Conservation (phyloP, 2,329 filamentous ascomycete genomes). For the Rasamsonia emersonii region DNA sequence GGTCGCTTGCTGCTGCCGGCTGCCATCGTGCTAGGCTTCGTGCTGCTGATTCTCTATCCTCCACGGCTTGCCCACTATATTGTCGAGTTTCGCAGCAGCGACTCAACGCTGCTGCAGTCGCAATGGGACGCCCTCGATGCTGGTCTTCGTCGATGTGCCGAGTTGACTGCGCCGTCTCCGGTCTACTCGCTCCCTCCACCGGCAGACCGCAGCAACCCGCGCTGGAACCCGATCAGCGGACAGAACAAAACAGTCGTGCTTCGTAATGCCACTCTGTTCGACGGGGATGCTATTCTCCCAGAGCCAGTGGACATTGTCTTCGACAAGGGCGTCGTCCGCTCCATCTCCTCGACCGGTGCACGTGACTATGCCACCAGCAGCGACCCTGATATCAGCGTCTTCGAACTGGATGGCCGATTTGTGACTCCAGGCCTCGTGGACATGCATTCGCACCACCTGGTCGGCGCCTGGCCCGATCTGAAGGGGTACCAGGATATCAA, state of each 20-base stretch:
- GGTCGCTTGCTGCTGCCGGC: conserved; percentile 5
- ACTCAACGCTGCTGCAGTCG: conserved; percentile 5
- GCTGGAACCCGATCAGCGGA: conserved; percentile 33
- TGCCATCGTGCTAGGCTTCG: conserved; percentile 5
- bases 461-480: conserved; percentile 49
- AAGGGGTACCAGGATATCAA: conserved; percentile 52
- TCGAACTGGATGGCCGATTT: conserved; percentile 41
- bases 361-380: neutral
- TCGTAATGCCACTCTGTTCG: conserved; percentile 37
- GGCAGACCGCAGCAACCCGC: conserved; percentile 25
- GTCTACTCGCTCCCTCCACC: conserved; percentile 12
- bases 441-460: conserved; percentile 61
- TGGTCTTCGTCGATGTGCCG: conserved; percentile 17
- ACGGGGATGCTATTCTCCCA: conserved; percentile 29
- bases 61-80: conserved; percentile 6
- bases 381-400: conserved; percentile 5
- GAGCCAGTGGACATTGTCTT: conserved; percentile 31
- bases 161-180: conserved; percentile 14
- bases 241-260: conserved; percentile 31
- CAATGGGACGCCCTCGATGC: conserved; percentile 9
- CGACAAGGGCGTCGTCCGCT: conserved; percentile 38
- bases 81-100: conserved; percentile 6
- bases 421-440: conserved; percentile 62
- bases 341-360: conserved; percentile 6
- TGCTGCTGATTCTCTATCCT: conserved; percentile 6